These are phyloP conservation scores for Geotrichum citri-aurantii DNA, from an alignment of 1,139 yeast species.

Conservation along the genomic window DNA sequence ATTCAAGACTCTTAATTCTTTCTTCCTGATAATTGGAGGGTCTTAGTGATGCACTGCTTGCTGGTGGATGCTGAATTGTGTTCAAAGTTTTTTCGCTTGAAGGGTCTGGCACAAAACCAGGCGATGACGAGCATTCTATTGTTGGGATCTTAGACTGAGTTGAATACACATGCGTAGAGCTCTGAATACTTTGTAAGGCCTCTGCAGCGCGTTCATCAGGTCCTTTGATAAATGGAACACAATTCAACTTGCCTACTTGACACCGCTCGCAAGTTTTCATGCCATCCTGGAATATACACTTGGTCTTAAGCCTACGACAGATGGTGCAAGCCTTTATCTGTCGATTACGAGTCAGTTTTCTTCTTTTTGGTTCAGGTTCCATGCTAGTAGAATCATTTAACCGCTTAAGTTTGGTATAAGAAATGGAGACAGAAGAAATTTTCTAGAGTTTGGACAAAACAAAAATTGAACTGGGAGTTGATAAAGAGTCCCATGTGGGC, in stretches of 20 bases:
- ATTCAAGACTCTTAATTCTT: slow-evolving; percentile 7
- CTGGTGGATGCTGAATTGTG: neutral
- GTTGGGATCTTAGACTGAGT: neutral
- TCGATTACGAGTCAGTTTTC: slow-evolving; percentile 12
- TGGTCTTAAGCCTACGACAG: slow-evolving; percentile 14
- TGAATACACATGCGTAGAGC: neutral
- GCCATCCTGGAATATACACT: slow-evolving; percentile 8
- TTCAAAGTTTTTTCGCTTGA: neutral
- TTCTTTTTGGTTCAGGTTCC: slow-evolving; percentile 5
- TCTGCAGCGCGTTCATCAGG: neutral
- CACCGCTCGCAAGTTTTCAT: slow-evolving; percentile 8
- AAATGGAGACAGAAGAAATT: neutral
- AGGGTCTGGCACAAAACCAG: neutral
- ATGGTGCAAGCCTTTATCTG: slow-evolving; percentile 13
- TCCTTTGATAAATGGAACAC: slow-evolving; percentile 10
- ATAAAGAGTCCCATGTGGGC: too few relatives aligned
- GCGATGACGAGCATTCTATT: neutral
- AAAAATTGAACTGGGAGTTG: neutral
- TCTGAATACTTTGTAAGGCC: neutral
- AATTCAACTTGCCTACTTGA: slow-evolving; percentile 7
- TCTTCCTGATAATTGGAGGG: neutral
- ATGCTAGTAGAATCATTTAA: neutral
- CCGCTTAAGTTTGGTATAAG: neutral
- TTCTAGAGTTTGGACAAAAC: neutral
- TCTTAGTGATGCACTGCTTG: neutral